Percentiles rank a stretch among this genome's conserved stretches.
These are phyloP conservation scores for Candida nitratophila DNA, from an alignment of 805 yeast genomes.

Conservation along the genomic window DNA sequence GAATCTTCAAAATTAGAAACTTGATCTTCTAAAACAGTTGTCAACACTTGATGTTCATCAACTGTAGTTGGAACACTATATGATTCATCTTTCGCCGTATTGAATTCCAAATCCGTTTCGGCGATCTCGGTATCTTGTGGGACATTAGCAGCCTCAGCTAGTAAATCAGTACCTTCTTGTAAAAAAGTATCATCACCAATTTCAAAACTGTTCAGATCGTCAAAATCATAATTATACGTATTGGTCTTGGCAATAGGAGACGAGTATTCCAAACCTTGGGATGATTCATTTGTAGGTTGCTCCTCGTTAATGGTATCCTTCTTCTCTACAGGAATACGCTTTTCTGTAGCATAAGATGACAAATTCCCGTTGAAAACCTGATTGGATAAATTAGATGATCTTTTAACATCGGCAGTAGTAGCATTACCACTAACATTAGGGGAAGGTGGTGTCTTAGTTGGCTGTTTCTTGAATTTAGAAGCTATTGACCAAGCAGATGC, in stretches of 20 bases:
- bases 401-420: background rate
- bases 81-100: no score
- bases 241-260: background rate
- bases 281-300: no score
- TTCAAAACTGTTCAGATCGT: slow-evolving; percentile 6
- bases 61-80: no score
- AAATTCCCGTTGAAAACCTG: background rate
- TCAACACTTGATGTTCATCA: no score
- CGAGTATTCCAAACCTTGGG: background rate
- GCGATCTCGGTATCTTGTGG: no score
- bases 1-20: no score
- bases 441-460: background rate
- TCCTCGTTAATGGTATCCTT: background rate
- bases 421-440: background rate
- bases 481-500: background rate
- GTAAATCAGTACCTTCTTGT: background rate
- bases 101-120: no score
- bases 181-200: slow-evolving; percentile 6
- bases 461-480: background rate
- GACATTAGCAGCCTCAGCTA: background rate
- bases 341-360: background rate
- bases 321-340: background rate
- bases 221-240: background rate
- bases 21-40: no score
- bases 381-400: background rate